Percentiles rank a stretch among this genome's conserved stretches.
Evolutionary conservation across 2,329 filamentous ascomycete genomes (phyloP).

Genomic region (Leptographium wingfieldii): DNA sequence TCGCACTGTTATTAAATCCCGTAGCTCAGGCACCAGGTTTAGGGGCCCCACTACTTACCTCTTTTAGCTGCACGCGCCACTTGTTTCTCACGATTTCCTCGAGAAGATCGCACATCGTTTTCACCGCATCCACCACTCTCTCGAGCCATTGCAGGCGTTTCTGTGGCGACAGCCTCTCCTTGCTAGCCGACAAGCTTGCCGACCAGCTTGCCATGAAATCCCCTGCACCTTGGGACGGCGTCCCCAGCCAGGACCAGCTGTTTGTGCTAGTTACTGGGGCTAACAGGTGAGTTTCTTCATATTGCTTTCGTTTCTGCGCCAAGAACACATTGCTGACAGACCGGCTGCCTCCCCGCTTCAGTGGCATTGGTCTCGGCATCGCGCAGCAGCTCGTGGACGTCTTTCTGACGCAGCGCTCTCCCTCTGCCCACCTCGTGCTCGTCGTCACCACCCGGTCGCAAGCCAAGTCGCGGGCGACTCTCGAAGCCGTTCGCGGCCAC

Average conservation of each 20-base stretch:
- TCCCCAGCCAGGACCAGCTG: conserved; percentile 29
- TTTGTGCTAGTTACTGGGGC: conserved; percentile 71
- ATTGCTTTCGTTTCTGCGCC: neutral
- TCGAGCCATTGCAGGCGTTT: no score
- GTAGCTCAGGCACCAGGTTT: no score
- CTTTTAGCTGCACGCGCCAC: neutral
- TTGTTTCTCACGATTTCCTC: neutral
- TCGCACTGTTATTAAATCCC: no score
- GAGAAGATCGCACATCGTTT: neutral
- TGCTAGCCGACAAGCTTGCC: neutral
- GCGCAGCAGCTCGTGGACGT: conserved; percentile 81
- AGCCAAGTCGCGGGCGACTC: conserved; percentile 62
- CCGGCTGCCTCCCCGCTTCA: conserved; percentile 22
- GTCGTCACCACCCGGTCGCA: conserved; percentile 72
- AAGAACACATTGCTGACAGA: no score
- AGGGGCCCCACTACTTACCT: no score
- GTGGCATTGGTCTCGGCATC: conserved; percentile 76
- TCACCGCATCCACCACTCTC: neutral
- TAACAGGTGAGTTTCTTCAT: conserved; percentile 51
- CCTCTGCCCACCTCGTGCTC: conserved; percentile 60
- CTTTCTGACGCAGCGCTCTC: conserved; percentile 59
- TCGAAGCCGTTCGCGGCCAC: conserved; percentile 50
- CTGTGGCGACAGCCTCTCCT: no score
- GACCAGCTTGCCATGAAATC: neutral
- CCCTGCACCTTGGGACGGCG: conserved; percentile 22